Percentiles rank a stretch among this genome's conserved stretches.
Evolutionary conservation across 2,329 filamentous ascomycete species (phyloP).

Genomic region (Penicillium sp.): DNA sequence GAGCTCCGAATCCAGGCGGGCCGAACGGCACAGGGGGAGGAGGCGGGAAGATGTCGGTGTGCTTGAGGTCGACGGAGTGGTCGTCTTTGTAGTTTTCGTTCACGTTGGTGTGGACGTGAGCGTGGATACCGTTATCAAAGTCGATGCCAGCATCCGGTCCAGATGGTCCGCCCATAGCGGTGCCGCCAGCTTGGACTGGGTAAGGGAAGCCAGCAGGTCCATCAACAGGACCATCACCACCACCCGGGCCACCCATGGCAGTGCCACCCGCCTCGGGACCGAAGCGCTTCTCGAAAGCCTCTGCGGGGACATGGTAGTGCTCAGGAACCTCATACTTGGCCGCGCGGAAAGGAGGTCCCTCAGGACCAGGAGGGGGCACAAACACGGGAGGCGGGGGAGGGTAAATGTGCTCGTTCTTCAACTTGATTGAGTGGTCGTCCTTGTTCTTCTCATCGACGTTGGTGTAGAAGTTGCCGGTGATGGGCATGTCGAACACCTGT

Average conservation of each 20-base stretch:
- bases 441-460: slow-evolving; percentile 15
- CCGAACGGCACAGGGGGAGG: not conserved
- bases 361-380: not conserved
- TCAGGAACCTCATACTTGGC: not conserved
- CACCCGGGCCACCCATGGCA: slow-evolving; percentile 16
- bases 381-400: slow-evolving; percentile 1
- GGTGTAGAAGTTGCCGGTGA: slow-evolving; percentile 17
- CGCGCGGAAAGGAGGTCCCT: slow-evolving; percentile 1
- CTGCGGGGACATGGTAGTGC: slow-evolving; percentile 7
- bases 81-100: slow-evolving; percentile 18
- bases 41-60: slow-evolving; percentile 13
- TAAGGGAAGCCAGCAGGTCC: slow-evolving; percentile 1
- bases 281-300: slow-evolving; percentile 10
- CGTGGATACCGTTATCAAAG: slow-evolving; percentile 8
- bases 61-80: slow-evolving; percentile 16
- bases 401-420: slow-evolving; percentile 18
- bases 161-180: slow-evolving; percentile 17
- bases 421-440: slow-evolving; percentile 19
- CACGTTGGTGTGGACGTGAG: slow-evolving; percentile 10
- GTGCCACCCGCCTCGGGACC: slow-evolving; percentile 12
- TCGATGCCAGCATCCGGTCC: slow-evolving; percentile 12
- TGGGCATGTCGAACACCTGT: slow-evolving; percentile 21
- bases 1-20: slow-evolving; percentile 2
- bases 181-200: slow-evolving; percentile 9
- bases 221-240: not conserved